Percentiles rank a stretch among this genome's conserved stretches.
phyloP scores from a whole-genome alignment of 805 yeast species.

The Schizosaccharomyces octosporus region DNA sequence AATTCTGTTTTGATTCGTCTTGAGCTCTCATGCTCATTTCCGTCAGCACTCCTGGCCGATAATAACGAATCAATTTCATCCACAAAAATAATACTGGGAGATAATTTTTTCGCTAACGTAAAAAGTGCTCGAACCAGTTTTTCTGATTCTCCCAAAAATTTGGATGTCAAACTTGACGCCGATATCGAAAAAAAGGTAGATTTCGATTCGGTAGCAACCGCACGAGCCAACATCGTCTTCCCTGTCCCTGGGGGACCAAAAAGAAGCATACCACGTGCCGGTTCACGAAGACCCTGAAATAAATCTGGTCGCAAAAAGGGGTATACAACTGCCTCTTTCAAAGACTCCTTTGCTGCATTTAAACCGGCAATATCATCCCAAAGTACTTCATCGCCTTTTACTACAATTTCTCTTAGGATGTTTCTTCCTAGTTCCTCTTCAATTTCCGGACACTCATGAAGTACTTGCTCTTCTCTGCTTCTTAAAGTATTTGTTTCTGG shows the following conservation, averaged over 20 bases:
- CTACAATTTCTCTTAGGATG: conserved; percentile 66
- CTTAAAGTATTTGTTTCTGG: background rate
- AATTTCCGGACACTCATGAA: conserved; percentile 11
- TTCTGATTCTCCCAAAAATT: conserved; percentile 70
- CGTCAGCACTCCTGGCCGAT: conserved; percentile 51
- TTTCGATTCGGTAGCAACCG: conserved; percentile 85
- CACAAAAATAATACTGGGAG: conserved; percentile 83
- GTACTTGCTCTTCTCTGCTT: background rate
- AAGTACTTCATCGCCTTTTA: conserved; percentile 68
- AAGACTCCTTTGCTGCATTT: conserved; percentile 62
- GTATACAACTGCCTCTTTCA: conserved; percentile 86
- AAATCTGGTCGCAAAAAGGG: conserved; percentile 87
- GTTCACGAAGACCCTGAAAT: conserved; percentile 74
- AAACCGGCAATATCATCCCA: conserved; percentile 94
- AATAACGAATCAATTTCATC: conserved; percentile 87
- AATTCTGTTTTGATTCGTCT: conserved; percentile 82
- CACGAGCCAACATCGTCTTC: conserved; percentile 87
- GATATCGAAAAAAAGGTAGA: conserved; percentile 81
- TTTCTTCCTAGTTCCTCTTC: conserved; percentile 61
- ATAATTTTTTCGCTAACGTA: conserved; percentile 54
- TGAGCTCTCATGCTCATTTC: conserved; percentile 57
- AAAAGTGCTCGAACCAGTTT: conserved; percentile 76
- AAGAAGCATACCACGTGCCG: conserved; percentile 82
- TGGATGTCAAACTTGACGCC: conserved; percentile 71
- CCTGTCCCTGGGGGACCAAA: conserved; percentile 99